Evolutionary conservation across 2,329 filamentous ascomycete genomes (phyloP).

Genomic region (Exserohilum turcica): DNA sequence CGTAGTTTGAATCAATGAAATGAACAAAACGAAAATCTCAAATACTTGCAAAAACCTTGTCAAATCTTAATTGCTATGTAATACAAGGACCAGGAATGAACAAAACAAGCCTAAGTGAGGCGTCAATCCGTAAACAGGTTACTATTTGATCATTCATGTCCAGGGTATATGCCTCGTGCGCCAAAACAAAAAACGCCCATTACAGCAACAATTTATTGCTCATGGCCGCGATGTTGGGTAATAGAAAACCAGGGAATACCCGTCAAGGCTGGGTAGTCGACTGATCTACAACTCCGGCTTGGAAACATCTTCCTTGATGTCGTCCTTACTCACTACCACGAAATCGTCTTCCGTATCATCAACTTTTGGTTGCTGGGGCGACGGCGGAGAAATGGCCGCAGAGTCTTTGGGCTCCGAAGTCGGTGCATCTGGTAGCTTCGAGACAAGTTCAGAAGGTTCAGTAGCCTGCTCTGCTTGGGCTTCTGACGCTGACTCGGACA

Average conservation of each 20-base stretch:
- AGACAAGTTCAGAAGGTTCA: conserved; percentile 43
- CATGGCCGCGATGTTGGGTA: not conserved
- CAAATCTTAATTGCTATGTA: too few relatives aligned
- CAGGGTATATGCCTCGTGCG: conserved; percentile 13
- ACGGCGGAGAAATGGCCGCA: conserved; percentile 46
- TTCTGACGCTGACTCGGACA: conserved; percentile 11
- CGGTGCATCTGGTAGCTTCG: conserved; percentile 56
- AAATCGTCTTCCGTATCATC: conserved; percentile 41
- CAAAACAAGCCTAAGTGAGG: not conserved
- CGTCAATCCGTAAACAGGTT: not conserved
- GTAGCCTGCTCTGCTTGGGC: conserved; percentile 33
- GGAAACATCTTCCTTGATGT: conserved; percentile 23
- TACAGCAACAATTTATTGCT: not conserved
- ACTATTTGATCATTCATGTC: not conserved
- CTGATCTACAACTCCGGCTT: conserved; percentile 16
- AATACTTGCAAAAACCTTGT: too few relatives aligned
- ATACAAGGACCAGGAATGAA: too few relatives aligned
- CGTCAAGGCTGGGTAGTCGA: not conserved
- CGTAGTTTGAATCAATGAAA: too few relatives aligned
- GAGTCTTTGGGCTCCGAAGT: conserved; percentile 53
- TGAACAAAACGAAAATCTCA: too few relatives aligned
- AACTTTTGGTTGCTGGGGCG: conserved; percentile 56
- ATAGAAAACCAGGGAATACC: too few relatives aligned
- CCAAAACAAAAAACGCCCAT: not conserved
- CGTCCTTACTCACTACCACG: conserved; percentile 38